Conservation (phyloP, 306 rosid genomes). For the Casuarina glauca region DNA sequence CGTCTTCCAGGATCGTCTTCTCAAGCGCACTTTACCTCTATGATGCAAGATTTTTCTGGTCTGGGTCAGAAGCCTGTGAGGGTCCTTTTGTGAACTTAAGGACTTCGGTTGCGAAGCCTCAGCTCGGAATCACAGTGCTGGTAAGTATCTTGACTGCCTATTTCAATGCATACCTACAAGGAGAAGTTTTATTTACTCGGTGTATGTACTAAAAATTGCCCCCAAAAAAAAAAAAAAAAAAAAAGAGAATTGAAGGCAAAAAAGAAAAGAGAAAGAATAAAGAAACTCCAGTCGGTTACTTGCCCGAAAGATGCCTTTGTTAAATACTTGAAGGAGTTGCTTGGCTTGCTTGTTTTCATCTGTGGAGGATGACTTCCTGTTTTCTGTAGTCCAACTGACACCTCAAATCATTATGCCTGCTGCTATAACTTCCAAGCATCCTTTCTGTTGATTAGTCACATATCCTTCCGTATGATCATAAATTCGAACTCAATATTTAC, state of each 20-base stretch:
- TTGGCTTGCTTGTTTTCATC: conserved; percentile 94
- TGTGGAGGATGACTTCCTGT: conserved; percentile 92
- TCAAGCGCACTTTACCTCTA: conserved; percentile 80
- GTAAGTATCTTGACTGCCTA: conserved; percentile 77
- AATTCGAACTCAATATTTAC: too few species aligned
- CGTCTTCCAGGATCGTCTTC: conserved; percentile 67
- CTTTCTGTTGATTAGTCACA: too few species aligned
- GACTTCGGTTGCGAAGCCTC: conserved; percentile 78
- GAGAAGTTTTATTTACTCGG: too few species aligned
- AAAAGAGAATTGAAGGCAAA: too few species aligned
- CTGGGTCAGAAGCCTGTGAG: conserved; percentile 69
- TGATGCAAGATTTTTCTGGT: conserved; percentile 63
- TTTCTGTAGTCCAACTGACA: conserved; percentile 46
- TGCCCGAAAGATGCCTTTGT: conserved; percentile 89
- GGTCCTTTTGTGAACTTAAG: conserved; percentile 59
- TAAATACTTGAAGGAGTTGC: conserved; percentile 90
- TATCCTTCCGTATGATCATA: too few species aligned
- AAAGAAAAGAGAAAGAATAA: background rate
- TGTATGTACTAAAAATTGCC: too few species aligned
- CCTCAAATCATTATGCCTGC: too few species aligned
- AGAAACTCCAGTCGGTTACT: conserved; percentile 19
- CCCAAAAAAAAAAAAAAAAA: too few species aligned
- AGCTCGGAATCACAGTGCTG: conserved; percentile 80
- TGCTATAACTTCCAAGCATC: too few species aligned
- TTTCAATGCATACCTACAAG: conserved; percentile 79